Conservation (phyloP, 1,139 yeast species). For the Blastobotrys malaysiensis region DNA sequence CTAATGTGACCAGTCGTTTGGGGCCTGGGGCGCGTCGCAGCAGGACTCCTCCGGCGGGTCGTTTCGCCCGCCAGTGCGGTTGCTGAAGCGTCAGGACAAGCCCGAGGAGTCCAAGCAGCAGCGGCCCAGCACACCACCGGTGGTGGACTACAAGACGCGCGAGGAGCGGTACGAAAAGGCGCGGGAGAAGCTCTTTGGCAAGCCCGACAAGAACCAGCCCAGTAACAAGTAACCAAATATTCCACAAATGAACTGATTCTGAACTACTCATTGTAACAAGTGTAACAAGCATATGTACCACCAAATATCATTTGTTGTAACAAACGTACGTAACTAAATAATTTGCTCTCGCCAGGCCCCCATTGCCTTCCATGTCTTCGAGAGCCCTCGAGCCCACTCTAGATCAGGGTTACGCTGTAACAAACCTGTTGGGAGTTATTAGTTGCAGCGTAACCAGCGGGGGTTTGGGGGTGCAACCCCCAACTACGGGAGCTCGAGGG, state of each 20-base stretch:
- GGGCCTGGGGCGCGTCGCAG: conserved; percentile 3
- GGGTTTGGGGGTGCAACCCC: background rate
- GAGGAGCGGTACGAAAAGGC: conserved; percentile 14
- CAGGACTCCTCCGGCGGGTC: background rate
- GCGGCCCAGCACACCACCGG: background rate
- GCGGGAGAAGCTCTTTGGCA: conserved; percentile 17
- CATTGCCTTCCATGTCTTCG: too few species aligned
- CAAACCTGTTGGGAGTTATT: too few species aligned
- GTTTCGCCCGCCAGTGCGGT: conserved; percentile 15
- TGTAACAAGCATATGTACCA: too few species aligned
- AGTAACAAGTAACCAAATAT: background rate
- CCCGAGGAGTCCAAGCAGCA: conserved; percentile 1
- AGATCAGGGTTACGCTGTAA: background rate
- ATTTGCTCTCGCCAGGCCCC: too few species aligned
- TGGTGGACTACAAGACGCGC: conserved; percentile 13
- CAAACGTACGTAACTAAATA: too few species aligned
- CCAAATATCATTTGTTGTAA: too few species aligned
- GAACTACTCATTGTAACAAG: too few species aligned
- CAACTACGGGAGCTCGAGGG: background rate
- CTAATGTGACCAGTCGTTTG: background rate
- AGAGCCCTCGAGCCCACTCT: background rate
- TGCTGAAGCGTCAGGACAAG: conserved; percentile 14
- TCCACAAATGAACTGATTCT: too few species aligned
- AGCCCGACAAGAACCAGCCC: background rate
- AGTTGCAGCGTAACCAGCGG: background rate